Percentiles rank a stretch among this genome's conserved stretches.
Conservation (phyloP, 345 rosid genomes). For the Acer campestre region DNA sequence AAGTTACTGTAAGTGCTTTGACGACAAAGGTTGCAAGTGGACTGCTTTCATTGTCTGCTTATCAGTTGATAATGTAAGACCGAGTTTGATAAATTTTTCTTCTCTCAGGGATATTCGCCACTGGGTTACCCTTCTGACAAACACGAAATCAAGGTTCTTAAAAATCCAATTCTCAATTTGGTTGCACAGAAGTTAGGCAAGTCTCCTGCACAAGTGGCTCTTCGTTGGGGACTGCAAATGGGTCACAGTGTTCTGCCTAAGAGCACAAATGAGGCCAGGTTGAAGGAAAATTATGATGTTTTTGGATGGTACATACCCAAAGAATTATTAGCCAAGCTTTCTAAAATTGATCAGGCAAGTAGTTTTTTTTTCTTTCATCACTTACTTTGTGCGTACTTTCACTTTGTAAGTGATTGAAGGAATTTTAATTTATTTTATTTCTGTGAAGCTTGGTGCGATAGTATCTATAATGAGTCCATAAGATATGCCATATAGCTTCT, state of each 20-base stretch:
- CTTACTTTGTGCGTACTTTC: too few relatives aligned
- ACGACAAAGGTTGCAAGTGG: background rate
- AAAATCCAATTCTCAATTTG: slow-evolving; percentile 34
- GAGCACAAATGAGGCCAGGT: slow-evolving; percentile 42
- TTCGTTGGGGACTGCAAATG: slow-evolving; percentile 54
- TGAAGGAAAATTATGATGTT: slow-evolving; percentile 43
- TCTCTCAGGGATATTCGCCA: slow-evolving; percentile 47
- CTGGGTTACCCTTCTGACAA: slow-evolving; percentile 35
- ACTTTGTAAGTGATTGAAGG: background rate
- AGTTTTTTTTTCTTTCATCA: background rate
- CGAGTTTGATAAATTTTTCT: background rate
- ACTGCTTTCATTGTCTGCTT: too few relatives aligned
- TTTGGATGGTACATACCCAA: slow-evolving; percentile 31
- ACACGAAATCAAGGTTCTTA: slow-evolving; percentile 24
- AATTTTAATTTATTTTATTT: background rate
- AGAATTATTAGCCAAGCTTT: slow-evolving; percentile 31
- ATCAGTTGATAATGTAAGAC: background rate
- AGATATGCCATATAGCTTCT: background rate
- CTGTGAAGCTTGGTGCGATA: background rate
- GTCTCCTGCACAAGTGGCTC: slow-evolving; percentile 51
- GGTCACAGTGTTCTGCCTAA: slow-evolving; percentile 53
- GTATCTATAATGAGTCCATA: background rate
- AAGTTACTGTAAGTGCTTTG: background rate
- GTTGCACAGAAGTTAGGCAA: slow-evolving; percentile 42
- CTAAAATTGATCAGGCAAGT: slow-evolving; percentile 53